Evolutionary conservation across 139 green algal genomes (phyloP), one percentile per base, ranked within the genome.

Genomic region (Dunaliella sp.): DNA sequence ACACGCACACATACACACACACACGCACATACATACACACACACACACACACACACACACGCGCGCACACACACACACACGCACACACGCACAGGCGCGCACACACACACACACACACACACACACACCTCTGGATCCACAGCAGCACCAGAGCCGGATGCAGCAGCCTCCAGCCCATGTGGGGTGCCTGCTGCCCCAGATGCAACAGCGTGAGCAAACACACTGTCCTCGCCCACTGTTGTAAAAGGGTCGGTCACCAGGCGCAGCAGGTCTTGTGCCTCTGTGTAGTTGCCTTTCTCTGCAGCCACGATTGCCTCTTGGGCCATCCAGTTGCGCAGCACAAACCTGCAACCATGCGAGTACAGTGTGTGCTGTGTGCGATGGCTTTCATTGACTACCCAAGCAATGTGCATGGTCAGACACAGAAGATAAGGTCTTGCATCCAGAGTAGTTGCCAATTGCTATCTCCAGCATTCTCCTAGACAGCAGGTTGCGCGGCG

Each of bases 311-410:
- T 94, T 0, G 92, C 92, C 31, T 80, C 35, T 83, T 94, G 91
- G 12, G 88, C 88, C 7, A 94, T 82, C 90, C 89, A 92, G 84
- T 95, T 94, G 78, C 90, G 90, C 22, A 94, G 88, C 76, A 95
- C 91, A 75, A 92, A 85, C n/a, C 89, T 93, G 85, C 16, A 57
- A 21, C 33, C 36, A 81, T 32, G 25, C 22, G 26, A 32, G n/a
- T n/a, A n/a, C n/a, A n/a, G n/a, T n/a, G n/a, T n/a, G n/a, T n/a
- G n/a, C n/a, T n/a, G n/a, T n/a, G n/a, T n/a, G n/a, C n/a, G n/a
- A n/a, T n/a, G n/a, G n/a, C n/a, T n/a, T n/a, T n/a, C n/a, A n/a
- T n/a, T n/a, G n/a, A n/a, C n/a, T n/a, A n/a, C n/a, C n/a, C n/a
- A n/a, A n/a, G n/a, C n/a, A n/a, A n/a, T n/a, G n/a, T n/a, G n/a